Evolutionary conservation across 495 filamentous ascomycete species (phyloP).

Genomic region (Hypomontagnella submonticulosa): DNA sequence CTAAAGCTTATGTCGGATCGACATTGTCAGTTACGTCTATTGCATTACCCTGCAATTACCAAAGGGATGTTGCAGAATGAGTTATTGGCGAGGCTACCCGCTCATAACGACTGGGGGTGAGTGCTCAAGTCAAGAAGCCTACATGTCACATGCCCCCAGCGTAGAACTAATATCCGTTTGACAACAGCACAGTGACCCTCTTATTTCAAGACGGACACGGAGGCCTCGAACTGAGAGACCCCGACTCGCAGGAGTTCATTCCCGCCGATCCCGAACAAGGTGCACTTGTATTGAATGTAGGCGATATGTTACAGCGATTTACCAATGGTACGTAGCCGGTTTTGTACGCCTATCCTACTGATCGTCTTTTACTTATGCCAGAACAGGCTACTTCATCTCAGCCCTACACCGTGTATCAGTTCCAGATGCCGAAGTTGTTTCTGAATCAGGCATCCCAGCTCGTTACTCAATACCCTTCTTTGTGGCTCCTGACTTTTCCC

Average conservation of each 20-base stretch:
- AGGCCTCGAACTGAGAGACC: constrained; percentile 66
- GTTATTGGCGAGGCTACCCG: constrained; percentile 59
- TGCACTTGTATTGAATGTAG: constrained; percentile 66
- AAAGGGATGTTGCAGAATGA: constrained; percentile 56
- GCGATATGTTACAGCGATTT: constrained; percentile 68
- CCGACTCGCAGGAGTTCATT: constrained; percentile 60
- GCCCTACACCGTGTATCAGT: constrained; percentile 65
- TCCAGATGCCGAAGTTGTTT: constrained; percentile 52
- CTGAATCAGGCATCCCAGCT: constrained; percentile 59
- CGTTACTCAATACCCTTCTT: constrained; percentile 73
- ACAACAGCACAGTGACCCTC: constrained; percentile 57
- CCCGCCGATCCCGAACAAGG: constrained; percentile 60
- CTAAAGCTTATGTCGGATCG: constrained; percentile 52
- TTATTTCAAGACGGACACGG: constrained; percentile 61
- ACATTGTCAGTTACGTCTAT: constrained; percentile 69
- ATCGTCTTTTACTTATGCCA: neutral
- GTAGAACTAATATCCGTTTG: too few species aligned
- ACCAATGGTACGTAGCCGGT: constrained; percentile 65
- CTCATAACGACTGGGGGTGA: constrained; percentile 61
- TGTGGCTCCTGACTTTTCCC: constrained; percentile 61
- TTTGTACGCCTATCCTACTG: constrained; percentile 10
- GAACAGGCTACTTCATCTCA: constrained; percentile 59
- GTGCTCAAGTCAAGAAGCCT: neutral
- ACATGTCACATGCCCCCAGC: too few species aligned
- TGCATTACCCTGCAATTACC: constrained; percentile 71